phyloP scores from a whole-genome alignment of 1,139 yeast genomes.

The Blastobotrys capitulatus region DNA sequence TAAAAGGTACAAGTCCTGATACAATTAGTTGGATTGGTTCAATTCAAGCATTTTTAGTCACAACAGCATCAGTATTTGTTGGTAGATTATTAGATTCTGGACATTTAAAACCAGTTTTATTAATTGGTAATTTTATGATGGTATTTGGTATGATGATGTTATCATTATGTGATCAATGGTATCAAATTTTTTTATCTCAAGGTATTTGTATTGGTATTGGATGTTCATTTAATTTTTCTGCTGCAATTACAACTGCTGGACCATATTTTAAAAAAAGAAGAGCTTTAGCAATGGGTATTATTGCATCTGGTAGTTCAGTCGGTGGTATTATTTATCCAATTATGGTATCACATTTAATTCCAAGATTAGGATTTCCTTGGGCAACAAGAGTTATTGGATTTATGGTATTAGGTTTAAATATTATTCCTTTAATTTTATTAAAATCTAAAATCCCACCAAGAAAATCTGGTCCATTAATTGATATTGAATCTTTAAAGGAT shows the following conservation, averaged over 20 bases:
- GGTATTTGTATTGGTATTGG: slow-evolving; percentile 53
- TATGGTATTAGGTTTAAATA: slow-evolving; percentile 24
- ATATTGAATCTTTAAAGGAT: slow-evolving; percentile 30
- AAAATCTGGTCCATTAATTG: slow-evolving; percentile 27
- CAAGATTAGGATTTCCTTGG: slow-evolving; percentile 32
- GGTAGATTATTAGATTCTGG: slow-evolving; percentile 56
- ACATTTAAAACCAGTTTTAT: slow-evolving; percentile 25
- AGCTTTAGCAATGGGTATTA: slow-evolving; percentile 52
- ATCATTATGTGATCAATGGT: slow-evolving; percentile 45
- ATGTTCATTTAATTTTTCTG: slow-evolving; percentile 35
- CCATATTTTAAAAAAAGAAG: slow-evolving; percentile 52
- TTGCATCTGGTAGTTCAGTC: slow-evolving; percentile 53
- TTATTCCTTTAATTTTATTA: slow-evolving; percentile 22
- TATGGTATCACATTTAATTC: slow-evolving; percentile 26
- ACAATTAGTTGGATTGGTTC: slow-evolving; percentile 64
- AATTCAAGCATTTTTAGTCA: slow-evolving; percentile 47
- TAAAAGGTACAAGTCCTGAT: slow-evolving; percentile 38
- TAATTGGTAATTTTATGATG: slow-evolving; percentile 44
- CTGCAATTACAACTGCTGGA: slow-evolving; percentile 25
- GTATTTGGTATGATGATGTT: slow-evolving; percentile 47
- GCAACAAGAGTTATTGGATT: slow-evolving; percentile 31
- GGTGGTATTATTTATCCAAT: slow-evolving; percentile 34
- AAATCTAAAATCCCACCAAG: slow-evolving; percentile 31
- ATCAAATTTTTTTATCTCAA: slow-evolving; percentile 54
- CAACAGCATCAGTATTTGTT: slow-evolving; percentile 48